Conservation (phyloP, 305 asterid genomes). For the Fraxinus floribunda region DNA sequence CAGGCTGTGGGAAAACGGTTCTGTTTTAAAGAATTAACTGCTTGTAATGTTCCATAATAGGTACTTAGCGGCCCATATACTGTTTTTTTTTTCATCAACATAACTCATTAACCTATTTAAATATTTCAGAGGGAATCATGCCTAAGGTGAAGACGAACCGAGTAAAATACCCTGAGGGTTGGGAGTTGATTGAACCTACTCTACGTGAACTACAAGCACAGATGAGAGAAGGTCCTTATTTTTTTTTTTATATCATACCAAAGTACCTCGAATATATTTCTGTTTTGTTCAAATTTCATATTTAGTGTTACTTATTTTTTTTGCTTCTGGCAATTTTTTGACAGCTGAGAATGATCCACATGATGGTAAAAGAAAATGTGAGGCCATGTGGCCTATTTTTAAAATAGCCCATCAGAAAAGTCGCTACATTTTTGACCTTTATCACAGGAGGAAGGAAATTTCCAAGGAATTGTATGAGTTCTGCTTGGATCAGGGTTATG, state of each 20-base stretch:
- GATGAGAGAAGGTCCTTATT: slow-evolving; percentile 66
- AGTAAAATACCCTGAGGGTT: slow-evolving; percentile 68
- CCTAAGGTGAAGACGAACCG: slow-evolving; percentile 70
- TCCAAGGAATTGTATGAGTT: slow-evolving; percentile 76
- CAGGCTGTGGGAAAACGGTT: neutral
- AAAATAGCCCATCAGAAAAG: slow-evolving; percentile 85
- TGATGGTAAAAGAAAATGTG: slow-evolving; percentile 77
- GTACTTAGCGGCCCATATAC: neutral
- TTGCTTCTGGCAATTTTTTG: neutral
- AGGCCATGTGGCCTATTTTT: slow-evolving; percentile 80
- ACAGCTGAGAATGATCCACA: slow-evolving; percentile 80
- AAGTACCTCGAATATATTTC: neutral
- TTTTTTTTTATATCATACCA: neutral
- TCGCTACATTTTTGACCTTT: slow-evolving; percentile 74
- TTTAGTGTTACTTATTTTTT: neutral
- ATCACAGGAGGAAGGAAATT: slow-evolving; percentile 70
- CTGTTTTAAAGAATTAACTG: neutral
- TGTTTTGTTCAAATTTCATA: neutral
- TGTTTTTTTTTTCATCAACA: neutral
- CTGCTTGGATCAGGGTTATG: slow-evolving; percentile 84
- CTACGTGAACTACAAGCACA: slow-evolving; percentile 66
- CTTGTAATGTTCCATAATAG: neutral
- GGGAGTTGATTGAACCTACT: slow-evolving; percentile 81
- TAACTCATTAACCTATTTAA: neutral
- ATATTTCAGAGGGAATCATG: slow-evolving; percentile 36